phyloP scores from a whole-genome alignment of 129 eudicot species.

The Flaveria brownii region DNA sequence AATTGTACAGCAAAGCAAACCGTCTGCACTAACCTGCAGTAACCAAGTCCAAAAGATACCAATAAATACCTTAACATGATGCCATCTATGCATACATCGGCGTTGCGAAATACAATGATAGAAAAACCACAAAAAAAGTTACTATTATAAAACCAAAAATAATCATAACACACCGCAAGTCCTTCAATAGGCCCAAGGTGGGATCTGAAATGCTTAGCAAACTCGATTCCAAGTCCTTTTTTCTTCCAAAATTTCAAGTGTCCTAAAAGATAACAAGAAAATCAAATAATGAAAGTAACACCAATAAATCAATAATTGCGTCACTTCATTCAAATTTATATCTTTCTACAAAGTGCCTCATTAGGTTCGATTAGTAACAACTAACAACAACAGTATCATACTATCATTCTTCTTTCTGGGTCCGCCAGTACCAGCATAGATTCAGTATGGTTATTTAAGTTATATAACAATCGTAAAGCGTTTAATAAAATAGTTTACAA shows the following conservation, averaged over 20 bases:
- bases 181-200: conserved; percentile 98
- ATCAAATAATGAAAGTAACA: neutral
- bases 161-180: conserved; percentile 63
- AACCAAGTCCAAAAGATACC: conserved; percentile 24
- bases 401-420: too few relatives aligned
- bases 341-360: neutral
- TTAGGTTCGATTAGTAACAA: neutral
- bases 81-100: neutral
- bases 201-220: conserved; percentile 94
- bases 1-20: conserved; percentile 93
- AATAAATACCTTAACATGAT: conserved; percentile 8
- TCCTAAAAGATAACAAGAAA: conserved; percentile 47
- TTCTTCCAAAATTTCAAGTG: conserved; percentile 99
- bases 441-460: neutral
- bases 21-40: conserved; percentile 87
- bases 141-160: neutral
- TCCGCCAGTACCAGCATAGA: too few relatives aligned
- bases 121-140: neutral
- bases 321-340: neutral
- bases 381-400: neutral
- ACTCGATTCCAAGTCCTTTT: conserved; percentile 81
- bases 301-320: too few relatives aligned
- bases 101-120: neutral
- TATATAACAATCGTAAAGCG: neutral
- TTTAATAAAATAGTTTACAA: too few relatives aligned